Evolutionary conservation across 2,329 filamentous ascomycete species (phyloP), one percentile per base, ranked within the genome.

Genomic region (Scedosporium apiospermum): DNA sequence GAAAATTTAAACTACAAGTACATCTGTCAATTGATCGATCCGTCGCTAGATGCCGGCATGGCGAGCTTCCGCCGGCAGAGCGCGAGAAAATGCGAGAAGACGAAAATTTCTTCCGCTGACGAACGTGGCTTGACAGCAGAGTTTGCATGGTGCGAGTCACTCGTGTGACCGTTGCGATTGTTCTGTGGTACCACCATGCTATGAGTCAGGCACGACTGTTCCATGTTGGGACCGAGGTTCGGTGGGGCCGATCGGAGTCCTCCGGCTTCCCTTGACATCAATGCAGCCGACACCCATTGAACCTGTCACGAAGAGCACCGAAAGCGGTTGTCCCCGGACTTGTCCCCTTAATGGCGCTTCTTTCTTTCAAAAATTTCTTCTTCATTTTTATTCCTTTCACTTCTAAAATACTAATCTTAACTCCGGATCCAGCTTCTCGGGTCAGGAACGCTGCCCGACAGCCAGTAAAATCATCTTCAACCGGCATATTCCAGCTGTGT

Each of bases 211-310:
- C 10, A 55, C 51, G 51, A 55, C 51, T 21, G 21, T 38, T 38
- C 10, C 3, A 38, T 38, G 10, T 55, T 55, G 51, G 23, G 51
- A 23, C 51, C 51, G 51, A 55, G 51, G 51, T 55, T 55, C 51
- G 51, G 51, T 55, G 51, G 51, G 51, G 51, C 51, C 51, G 51
- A 55, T 55, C 51, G 51, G 51, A 55, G 51, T 55, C 51, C 51
- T 55, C 51, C 51, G 51, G 51, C 23, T 14, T 27, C 21, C 12
- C 18, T 14, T 23, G 18, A 23, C n/a, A 21, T 10, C 44, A 49
- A 21, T 21, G 44, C 44, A 49, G 18, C 44, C 44, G 18, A 49
- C n/a, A 6, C 44, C 7, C 6, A 49, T 49, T 49, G 16, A 18
- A 7, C 16, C 44, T 18, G 34, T 38, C 34, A 38, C 12, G 34